A percentile compares a stretch with the other conserved stretches of the same genome.
Evolutionary conservation across 1,139 yeast genomes (phyloP).

Genomic region (Kurtzmaniella quercitrusa): DNA sequence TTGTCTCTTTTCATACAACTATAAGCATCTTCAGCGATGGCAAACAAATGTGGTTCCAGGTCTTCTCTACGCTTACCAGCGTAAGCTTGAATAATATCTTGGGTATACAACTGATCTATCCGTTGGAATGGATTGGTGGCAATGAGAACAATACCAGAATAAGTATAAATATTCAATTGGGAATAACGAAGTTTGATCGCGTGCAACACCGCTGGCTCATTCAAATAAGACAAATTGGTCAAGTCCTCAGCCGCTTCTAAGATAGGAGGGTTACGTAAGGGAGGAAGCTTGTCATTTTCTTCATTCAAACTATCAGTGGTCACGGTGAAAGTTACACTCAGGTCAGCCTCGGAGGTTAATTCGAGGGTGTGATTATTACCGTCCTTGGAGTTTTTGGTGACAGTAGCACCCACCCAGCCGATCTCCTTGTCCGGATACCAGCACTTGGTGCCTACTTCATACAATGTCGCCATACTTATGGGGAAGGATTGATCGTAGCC

Average conservation of each 20-base stretch:
- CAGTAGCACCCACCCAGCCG: constrained; percentile 93
- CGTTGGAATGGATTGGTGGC: constrained; percentile 95
- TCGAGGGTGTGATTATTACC: constrained; percentile 54
- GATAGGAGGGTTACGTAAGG: constrained; percentile 89
- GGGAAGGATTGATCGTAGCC: neutral
- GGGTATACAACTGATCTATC: constrained; percentile 85
- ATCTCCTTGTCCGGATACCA: constrained; percentile 88
- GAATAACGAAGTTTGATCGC: constrained; percentile 89
- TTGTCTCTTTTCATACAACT: constrained; percentile 85
- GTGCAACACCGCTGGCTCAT: constrained; percentile 95
- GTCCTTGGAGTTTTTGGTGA: constrained; percentile 49
- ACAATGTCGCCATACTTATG: constrained; percentile 22
- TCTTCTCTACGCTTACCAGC: constrained; percentile 92
- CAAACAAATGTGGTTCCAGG: constrained; percentile 93
- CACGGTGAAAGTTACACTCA: constrained; percentile 43
- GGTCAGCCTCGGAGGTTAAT: constrained; percentile 61
- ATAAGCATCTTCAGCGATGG: constrained; percentile 98
- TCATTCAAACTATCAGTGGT: constrained; percentile 49
- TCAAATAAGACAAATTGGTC: constrained; percentile 84
- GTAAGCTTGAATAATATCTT: constrained; percentile 89
- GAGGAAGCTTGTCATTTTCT: constrained; percentile 60
- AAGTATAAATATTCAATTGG: constrained; percentile 87
- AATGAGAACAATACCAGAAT: constrained; percentile 93
- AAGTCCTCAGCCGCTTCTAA: constrained; percentile 93
- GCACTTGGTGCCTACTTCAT: constrained; percentile 63